phyloP scores from a whole-genome alignment of 1,284 basidiomycete species.

The Tausonia pullulans region DNA sequence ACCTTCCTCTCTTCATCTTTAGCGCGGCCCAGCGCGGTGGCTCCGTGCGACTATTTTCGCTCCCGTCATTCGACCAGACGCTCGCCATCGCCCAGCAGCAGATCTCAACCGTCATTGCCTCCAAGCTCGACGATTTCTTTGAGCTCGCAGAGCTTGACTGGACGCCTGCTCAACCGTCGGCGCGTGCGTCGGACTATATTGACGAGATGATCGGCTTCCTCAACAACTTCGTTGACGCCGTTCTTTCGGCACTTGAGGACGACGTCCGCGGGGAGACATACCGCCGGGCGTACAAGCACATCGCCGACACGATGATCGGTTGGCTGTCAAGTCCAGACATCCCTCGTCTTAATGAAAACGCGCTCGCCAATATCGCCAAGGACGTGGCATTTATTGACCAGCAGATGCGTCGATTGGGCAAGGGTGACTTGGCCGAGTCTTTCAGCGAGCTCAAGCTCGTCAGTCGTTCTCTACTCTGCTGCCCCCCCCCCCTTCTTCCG shows the following conservation, averaged over 20 bases:
- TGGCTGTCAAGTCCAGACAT: conserved; percentile 67
- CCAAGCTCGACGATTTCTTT: conserved; percentile 94
- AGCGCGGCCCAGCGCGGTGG: conserved; percentile 76
- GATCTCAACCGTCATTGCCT: conserved; percentile 71
- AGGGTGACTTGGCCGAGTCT: conserved; percentile 55
- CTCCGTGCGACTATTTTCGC: conserved; percentile 56
- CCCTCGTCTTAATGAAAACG: conserved; percentile 75
- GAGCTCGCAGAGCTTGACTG: conserved; percentile 91
- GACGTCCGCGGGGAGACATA: conserved; percentile 80
- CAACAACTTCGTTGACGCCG: conserved; percentile 87
- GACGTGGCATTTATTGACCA: conserved; percentile 77
- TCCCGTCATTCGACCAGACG: conserved; percentile 56
- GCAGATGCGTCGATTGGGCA: conserved; percentile 61
- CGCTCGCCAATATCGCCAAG: conserved; percentile 65
- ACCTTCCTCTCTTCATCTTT: neutral
- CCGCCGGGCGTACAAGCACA: conserved; percentile 68
- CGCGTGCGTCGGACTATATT: conserved; percentile 51
- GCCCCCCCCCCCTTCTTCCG: conserved; percentile 14
- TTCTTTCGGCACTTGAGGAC: conserved; percentile 62
- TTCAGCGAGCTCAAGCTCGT: conserved; percentile 74
- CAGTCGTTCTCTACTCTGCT: conserved; percentile 28
- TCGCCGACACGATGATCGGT: conserved; percentile 76
- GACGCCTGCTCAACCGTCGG: conserved; percentile 46
- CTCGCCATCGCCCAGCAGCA: conserved; percentile 60
- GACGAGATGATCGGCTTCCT: conserved; percentile 94